Conservation (phyloP, 768 basidiomycete species). For the Collybiopsis luxurians region DNA sequence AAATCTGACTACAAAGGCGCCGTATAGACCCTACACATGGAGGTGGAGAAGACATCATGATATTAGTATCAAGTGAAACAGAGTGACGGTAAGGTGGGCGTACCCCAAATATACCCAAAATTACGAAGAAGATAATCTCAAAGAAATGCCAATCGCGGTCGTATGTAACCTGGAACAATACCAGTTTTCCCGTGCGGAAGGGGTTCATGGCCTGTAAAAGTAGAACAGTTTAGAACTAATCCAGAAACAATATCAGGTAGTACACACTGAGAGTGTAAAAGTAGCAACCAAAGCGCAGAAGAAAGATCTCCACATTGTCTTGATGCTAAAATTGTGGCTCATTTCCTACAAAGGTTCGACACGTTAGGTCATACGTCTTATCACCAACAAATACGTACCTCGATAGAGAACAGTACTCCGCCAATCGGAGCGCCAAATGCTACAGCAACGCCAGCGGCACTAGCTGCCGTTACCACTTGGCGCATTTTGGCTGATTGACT, state of each 20-base stretch:
- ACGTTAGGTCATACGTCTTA: not conserved
- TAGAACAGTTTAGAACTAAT: not conserved
- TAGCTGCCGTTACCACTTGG: slow-evolving; percentile 92
- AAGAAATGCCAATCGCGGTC: slow-evolving; percentile 99
- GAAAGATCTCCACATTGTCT: slow-evolving; percentile 98
- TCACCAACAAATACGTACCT: slow-evolving; percentile 47
- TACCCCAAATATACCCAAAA: slow-evolving; percentile 95
- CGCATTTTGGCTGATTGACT: slow-evolving; percentile 63
- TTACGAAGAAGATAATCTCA: slow-evolving; percentile 93
- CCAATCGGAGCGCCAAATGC: slow-evolving; percentile 99
- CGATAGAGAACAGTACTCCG: slow-evolving; percentile 96
- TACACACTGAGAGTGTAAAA: slow-evolving; percentile 86
- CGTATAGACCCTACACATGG: slow-evolving; percentile 85
- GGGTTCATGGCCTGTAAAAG: slow-evolving; percentile 88
- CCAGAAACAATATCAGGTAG: slow-evolving; percentile 13
- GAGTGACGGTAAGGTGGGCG: slow-evolving; percentile 7
- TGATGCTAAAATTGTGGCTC: slow-evolving; percentile 95
- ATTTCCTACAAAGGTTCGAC: slow-evolving; percentile 70
- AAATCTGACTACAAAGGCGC: slow-evolving; percentile 95
- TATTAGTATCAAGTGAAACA: not conserved
- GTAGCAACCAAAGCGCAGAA: slow-evolving; percentile 97
- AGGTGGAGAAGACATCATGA: not conserved
- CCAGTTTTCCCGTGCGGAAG: slow-evolving; percentile 95
- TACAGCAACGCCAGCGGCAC: slow-evolving; percentile 97
- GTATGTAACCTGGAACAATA: slow-evolving; percentile 97